Base-by-base conservation (phyloP, 208 protist species). In the Trypanosoma avium region DNA sequence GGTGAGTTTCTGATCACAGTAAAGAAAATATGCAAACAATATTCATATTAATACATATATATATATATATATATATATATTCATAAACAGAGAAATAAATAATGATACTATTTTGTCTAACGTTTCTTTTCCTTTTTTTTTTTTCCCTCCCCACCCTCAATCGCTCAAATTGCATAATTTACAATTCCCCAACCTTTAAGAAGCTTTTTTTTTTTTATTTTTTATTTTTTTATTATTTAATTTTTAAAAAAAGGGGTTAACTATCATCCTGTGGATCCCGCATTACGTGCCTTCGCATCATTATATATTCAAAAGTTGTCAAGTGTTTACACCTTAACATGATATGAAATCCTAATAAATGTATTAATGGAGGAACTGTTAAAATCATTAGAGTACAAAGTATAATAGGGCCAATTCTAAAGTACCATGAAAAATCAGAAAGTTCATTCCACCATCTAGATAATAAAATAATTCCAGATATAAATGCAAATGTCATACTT, bases 221-320 rank as follows among this genome's bases (percentile, higher is more conserved):
- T n/a, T n/a, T n/a, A n/a, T n/a, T n/a, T n/a, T n/a, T n/a, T n/a
- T n/a, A n/a, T n/a, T n/a, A n/a, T n/a, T n/a, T n/a, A n/a, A n/a
- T n/a, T n/a, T n/a, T n/a, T n/a, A n/a, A n/a, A n/a, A n/a, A n/a
- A n/a, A n/a, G 17, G 19, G 27, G 1, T 36, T 40, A 1, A n/a
- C 21, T 42, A 6, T 33, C 40, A 17, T 8, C 42, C 0, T 24
- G 62, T 2, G 27, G 35, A 6, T 70, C 35, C 15, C n/a, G 50
- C 22, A 52, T 30, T 24, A 35, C 26, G 6, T 50, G 26, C 54
- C 88, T 73, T 68, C 72, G 64, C 32, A 21, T 13, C 46, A 86
- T 43, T 4, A 94, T 80, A 38, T 77, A 81, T 33, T 90, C 70
- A 68, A 88, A 92, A 35, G 88, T 91, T 48, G 81, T 86, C 46